Evolutionary conservation across 345 rosid genomes (phyloP), one percentile per base, ranked within the genome.

Genomic region (Angophora floribunda): DNA sequence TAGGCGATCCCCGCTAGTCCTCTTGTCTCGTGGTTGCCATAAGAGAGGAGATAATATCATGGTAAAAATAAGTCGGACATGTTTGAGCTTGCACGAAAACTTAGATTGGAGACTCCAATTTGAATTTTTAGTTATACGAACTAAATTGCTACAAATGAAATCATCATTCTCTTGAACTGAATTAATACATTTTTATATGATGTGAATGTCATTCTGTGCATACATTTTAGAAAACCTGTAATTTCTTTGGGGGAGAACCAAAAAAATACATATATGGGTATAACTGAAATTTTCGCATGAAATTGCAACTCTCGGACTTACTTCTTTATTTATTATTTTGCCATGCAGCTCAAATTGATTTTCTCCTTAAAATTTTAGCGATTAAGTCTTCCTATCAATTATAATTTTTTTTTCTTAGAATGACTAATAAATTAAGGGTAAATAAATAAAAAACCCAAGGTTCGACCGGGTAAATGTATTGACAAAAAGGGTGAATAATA

Each of bases 21-120:
- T 36, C 49, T 11, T 7, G 5, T 49, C 2, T 0, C 1, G 7
- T 19, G 15, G 7, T 19, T 14, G 1, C 28, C 84, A 75, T 9
- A 41, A 75, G 45, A 3, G 28, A 36, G 2, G 2, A 75, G 49
- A 75, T 41, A 41, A 19, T 10, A 3, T 0, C 7, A 75, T 19
- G 84, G 2, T 6, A 41, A 41, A 75, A 75, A 75, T 10, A 75
- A 75, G 49, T 41, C 0, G 26, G 49, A 1, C 28, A 36, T 9
- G 24, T 36, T 41, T 0, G 1, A 41, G 9, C 0, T 75, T 2
- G 7, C 1, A 0, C 1, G 26, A 6, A 21, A 75, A 9, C 26
- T 16, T 36, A 5, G 36, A 17, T 19, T 10, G 82, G 13, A 2
- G 24, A 32, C 24, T 32, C 13, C 26, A 41, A 36, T 75, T 75